Evolutionary conservation across 345 rosid genomes (phyloP).

Genomic region (Excoecaria cochinchinensis): DNA sequence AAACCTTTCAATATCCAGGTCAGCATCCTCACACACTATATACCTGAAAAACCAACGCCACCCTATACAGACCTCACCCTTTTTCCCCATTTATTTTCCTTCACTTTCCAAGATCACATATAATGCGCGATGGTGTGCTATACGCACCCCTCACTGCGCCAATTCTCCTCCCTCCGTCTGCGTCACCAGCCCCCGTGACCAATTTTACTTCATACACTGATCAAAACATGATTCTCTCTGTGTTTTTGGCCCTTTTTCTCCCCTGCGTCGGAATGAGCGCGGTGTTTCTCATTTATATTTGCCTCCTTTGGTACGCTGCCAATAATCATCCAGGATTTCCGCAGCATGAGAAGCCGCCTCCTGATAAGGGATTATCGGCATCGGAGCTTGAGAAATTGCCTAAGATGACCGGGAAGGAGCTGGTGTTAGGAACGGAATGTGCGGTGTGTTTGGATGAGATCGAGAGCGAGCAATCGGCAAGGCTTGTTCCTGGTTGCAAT

Average conservation of each 20-base stretch:
- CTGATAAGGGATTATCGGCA: conserved; percentile 48
- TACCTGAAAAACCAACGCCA: conserved; percentile 1
- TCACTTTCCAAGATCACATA: neutral
- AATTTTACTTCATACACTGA: neutral
- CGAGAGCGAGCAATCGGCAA: conserved; percentile 49
- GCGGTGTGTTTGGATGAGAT: conserved; percentile 83
- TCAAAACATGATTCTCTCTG: conserved; percentile 45
- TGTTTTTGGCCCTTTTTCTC: conserved; percentile 63
- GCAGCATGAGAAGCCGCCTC: conserved; percentile 29
- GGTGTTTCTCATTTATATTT: conserved; percentile 53
- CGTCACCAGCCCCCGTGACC: conserved; percentile 19
- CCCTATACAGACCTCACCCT: neutral
- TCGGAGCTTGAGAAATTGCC: conserved; percentile 69
- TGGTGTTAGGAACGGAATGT: conserved; percentile 64
- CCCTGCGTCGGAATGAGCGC: conserved; percentile 69
- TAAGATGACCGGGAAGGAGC: conserved; percentile 57
- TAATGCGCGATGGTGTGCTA: conserved; percentile 25
- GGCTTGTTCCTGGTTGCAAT: conserved; percentile 78
- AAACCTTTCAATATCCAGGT: neutral
- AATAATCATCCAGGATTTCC: conserved; percentile 12
- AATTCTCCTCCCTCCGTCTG: conserved; percentile 15
- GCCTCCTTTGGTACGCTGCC: conserved; percentile 52
- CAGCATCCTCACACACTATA: conserved; percentile 2
- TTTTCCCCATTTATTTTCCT: neutral
- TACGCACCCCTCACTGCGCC: conserved; percentile 23